These are phyloP conservation scores for Candida sanyaensis DNA, from an alignment of 1,139 yeast species.

Conservation along the genomic window DNA sequence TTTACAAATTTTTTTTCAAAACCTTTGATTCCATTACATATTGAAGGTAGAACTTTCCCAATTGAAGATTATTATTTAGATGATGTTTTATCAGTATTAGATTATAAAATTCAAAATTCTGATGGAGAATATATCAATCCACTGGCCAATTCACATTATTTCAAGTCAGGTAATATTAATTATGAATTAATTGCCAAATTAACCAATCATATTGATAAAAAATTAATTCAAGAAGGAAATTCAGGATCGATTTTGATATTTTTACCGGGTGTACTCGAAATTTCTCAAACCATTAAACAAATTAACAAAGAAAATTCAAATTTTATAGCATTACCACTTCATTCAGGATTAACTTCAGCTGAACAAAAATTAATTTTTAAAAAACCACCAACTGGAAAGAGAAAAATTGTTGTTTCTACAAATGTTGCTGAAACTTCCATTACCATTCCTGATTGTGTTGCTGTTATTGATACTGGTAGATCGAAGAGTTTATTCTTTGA, in stretches of 20 bases:
- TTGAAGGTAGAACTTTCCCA: conserved; percentile 93
- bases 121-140: conserved; percentile 52
- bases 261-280: conserved; percentile 90
- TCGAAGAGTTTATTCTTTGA: conserved; percentile 80
- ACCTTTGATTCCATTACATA: conserved; percentile 62
- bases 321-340: conserved; percentile 69
- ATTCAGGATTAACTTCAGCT: conserved; percentile 80
- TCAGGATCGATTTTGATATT: conserved; percentile 81
- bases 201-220: conserved; percentile 52
- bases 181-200: conserved; percentile 67
- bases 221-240: conserved; percentile 39
- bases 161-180: conserved; percentile 66
- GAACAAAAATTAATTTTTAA: conserved; percentile 79
- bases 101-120: conserved; percentile 51
- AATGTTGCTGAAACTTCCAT: conserved; percentile 88
- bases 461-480: conserved; percentile 85
- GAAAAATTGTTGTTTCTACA: conserved; percentile 89
- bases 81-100: conserved; percentile 53
- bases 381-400: conserved; percentile 47
- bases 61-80: conserved; percentile 76
- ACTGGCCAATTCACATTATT: conserved; percentile 62
- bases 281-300: conserved; percentile 47
- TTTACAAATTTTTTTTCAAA: conserved; percentile 64
- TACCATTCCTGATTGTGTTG: conserved; percentile 93
- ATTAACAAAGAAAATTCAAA: conserved; percentile 23